Evolutionary conservation across 345 rosid species (phyloP), one percentile per base, ranked within the genome.

Genomic region (Clarkia xantiana): DNA sequence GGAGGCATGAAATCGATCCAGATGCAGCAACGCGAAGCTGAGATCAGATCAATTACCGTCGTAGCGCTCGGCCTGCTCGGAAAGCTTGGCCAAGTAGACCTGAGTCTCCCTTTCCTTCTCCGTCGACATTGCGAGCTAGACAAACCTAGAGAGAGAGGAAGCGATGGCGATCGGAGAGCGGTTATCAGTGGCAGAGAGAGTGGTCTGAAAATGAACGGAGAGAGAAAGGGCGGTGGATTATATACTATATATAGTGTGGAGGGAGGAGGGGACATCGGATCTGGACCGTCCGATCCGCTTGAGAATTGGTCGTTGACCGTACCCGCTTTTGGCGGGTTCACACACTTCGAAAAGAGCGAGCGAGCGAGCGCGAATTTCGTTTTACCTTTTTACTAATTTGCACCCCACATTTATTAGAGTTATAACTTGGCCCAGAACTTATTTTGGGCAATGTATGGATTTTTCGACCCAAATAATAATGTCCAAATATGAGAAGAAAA

Each of bases 31-130:
- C 23, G 40, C 36, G 36, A 29, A 29, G 9, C 6, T 48, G 7
- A 18, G 38, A 13, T 48, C 18, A 15, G 20, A 3, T 14, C 12
- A 14, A 15, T 20, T 44, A 82, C 97, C 95, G 52, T 86, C 95
- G 16, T 90, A 85, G 45, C 97, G 84, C 62, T 89, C 97, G 51
- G 95, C 97, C 70, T 89, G 97, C 20, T 85, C 95, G 20, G 94
- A 70, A 68, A 90, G 95, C 82, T 86, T 90, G 65, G 94, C 88
- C 82, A 86, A 56, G 75, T 83, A 90, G 60, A 90, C 93, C 13
- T 80, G 82, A 10, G 73, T 62, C 60, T 86, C 95, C 39, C 94
- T 68, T 29, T 90, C 95, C 74, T 83, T 90, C 57, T 90, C 97
- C 34, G 69, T 58, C 48, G 94, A 76, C 84, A 79, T 74, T 36